Conservation (phyloP, 1,284 basidiomycete genomes). For the Tausonia pullulans region DNA sequence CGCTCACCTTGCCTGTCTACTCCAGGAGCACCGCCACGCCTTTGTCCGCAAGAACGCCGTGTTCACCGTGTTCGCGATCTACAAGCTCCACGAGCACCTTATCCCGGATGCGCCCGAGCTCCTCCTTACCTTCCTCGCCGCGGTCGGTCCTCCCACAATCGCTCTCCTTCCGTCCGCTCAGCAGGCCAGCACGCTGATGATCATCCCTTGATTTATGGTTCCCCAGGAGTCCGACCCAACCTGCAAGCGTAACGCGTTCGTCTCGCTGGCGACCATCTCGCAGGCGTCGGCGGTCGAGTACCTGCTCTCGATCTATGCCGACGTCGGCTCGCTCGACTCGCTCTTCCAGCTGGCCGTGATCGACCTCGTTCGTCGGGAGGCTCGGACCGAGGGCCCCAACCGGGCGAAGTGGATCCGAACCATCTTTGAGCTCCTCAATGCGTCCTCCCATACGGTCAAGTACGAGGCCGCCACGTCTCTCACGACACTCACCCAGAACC, state of each 20-base stretch:
- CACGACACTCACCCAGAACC: slow-evolving; percentile 89
- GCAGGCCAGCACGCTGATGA: not conserved
- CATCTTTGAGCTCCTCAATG: slow-evolving; percentile 90
- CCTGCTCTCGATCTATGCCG: slow-evolving; percentile 72
- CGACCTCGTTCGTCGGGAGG: slow-evolving; percentile 86
- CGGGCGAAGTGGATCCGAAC: slow-evolving; percentile 79
- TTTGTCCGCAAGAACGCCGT: slow-evolving; percentile 99
- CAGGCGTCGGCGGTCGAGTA: slow-evolving; percentile 88
- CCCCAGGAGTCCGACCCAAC: slow-evolving; percentile 74
- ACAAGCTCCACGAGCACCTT: slow-evolving; percentile 84
- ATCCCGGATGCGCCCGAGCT: slow-evolving; percentile 96
- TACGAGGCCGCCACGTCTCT: slow-evolving; percentile 96
- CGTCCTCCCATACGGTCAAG: slow-evolving; percentile 87
- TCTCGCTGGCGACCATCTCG: slow-evolving; percentile 80
- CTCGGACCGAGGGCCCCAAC: slow-evolving; percentile 67
- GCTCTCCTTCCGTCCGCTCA: not conserved
- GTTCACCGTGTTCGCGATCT: slow-evolving; percentile 90
- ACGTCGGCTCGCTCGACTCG: slow-evolving; percentile 77
- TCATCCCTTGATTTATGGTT: not conserved
- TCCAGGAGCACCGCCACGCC: slow-evolving; percentile 83
- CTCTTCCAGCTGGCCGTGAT: slow-evolving; percentile 92
- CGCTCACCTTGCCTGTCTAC: not conserved
- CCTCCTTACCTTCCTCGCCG: slow-evolving; percentile 93
- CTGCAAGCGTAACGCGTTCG: slow-evolving; percentile 95
- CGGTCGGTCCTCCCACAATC: slow-evolving; percentile 33